phyloP scores from a whole-genome alignment of 2,329 filamentous ascomycete genomes.

The Diplocarpon mali region DNA sequence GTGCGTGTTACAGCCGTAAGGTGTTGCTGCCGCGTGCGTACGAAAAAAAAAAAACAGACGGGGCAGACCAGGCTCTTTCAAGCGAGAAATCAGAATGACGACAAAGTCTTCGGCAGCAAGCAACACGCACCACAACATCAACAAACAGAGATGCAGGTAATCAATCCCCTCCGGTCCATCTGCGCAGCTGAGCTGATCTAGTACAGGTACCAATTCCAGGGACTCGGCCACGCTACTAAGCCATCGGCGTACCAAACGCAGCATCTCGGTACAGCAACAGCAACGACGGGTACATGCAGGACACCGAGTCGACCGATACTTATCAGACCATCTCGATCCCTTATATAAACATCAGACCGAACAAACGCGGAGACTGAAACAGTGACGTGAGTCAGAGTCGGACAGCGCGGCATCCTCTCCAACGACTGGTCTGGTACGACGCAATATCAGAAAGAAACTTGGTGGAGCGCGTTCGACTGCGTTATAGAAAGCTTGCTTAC shows the following conservation, averaged over 20 bases:
- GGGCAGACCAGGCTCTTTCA: too few species aligned
- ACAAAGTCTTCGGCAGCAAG: not conserved
- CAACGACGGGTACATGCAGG: constrained; percentile 1
- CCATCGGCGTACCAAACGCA: not conserved
- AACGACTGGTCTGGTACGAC: not conserved
- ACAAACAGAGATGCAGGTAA: too few species aligned
- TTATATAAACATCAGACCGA: not conserved
- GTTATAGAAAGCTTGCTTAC: too few species aligned
- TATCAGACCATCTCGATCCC: constrained; percentile 7
- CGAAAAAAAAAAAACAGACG: not conserved
- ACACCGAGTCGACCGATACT: constrained; percentile 8
- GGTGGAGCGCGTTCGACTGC: too few species aligned
- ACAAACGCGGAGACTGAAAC: not conserved
- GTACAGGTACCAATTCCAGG: not conserved
- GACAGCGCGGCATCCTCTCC: constrained; percentile 3
- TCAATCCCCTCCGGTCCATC: too few species aligned
- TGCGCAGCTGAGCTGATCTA: too few species aligned
- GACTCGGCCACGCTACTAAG: constrained; percentile 7
- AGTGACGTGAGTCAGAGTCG: constrained; percentile 17
- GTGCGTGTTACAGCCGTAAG: not conserved
- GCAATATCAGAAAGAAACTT: too few species aligned
- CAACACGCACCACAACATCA: too few species aligned
- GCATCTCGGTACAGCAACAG: not conserved
- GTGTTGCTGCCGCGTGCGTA: not conserved
- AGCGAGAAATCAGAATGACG: not conserved